These are phyloP conservation scores for Torulaspora quercuum DNA, from an alignment of 805 yeast species.

Conservation along the genomic window DNA sequence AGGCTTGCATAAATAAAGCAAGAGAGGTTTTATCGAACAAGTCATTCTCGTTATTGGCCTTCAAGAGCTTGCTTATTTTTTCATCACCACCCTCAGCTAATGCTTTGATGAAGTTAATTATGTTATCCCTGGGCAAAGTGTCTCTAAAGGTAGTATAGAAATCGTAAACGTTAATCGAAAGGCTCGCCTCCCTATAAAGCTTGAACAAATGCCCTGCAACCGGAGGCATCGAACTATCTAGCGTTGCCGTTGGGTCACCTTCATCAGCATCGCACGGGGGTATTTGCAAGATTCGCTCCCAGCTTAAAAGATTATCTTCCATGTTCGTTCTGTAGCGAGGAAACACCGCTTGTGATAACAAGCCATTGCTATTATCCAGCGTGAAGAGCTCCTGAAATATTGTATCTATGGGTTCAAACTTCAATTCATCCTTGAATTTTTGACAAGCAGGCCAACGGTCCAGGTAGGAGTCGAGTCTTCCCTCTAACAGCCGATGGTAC, in stretches of 20 bases:
- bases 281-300: slow-evolving; percentile 30
- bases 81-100: slow-evolving; percentile 30
- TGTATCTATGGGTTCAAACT: slow-evolving; percentile 33
- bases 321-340: slow-evolving; percentile 32
- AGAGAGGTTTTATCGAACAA: slow-evolving; percentile 63
- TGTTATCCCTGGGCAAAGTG: slow-evolving; percentile 39
- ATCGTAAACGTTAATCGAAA: slow-evolving; percentile 63
- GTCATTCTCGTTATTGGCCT: slow-evolving; percentile 28
- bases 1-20: slow-evolving; percentile 71
- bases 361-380: slow-evolving; percentile 32
- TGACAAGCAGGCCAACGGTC: slow-evolving; percentile 30
- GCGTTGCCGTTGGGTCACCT: slow-evolving; percentile 15
- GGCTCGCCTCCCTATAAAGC: slow-evolving; percentile 75
- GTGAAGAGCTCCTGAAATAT: slow-evolving; percentile 37
- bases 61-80: slow-evolving; percentile 27
- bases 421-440: slow-evolving; percentile 19
- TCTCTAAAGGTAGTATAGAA: slow-evolving; percentile 60
- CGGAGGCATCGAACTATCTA: slow-evolving; percentile 47
- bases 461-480: slow-evolving; percentile 24
- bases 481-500: slow-evolving; percentile 30
- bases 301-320: slow-evolving; percentile 33
- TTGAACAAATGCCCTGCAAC: slow-evolving; percentile 56
- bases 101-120: slow-evolving; percentile 27
- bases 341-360: slow-evolving; percentile 33
- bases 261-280: slow-evolving; percentile 6